These are phyloP conservation scores for Podospora comata DNA, from an alignment of 495 filamentous ascomycete species.

Conservation along the genomic window DNA sequence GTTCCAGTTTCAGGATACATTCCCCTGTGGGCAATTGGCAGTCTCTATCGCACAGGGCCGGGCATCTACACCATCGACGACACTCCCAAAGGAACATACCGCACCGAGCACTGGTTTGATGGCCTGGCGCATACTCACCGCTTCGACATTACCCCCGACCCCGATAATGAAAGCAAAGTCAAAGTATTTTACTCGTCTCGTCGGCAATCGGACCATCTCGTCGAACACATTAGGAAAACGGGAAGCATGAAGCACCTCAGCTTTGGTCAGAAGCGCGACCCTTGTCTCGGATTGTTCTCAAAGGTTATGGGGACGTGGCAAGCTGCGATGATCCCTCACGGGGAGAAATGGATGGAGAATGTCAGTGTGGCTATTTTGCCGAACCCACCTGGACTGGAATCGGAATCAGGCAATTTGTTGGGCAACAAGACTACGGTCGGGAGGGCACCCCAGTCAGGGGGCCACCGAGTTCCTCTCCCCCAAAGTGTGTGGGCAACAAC, in stretches of 20 bases:
- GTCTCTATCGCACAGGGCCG: conserved; percentile 70
- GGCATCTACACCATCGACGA: conserved; percentile 56
- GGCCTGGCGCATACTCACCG: conserved; percentile 72
- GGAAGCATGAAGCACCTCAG: conserved; percentile 47
- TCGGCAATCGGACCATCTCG: conserved; percentile 53
- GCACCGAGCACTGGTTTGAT: conserved; percentile 73
- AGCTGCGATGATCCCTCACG: neutral
- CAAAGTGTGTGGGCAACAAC: conserved; percentile 35
- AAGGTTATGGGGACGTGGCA: conserved; percentile 51
- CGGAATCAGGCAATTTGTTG: neutral
- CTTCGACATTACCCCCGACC: conserved; percentile 57
- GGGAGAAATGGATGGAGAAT: conserved; percentile 24
- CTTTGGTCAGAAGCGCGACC: conserved; percentile 65
- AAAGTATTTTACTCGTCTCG: conserved; percentile 72
- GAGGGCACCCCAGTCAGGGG: neutral
- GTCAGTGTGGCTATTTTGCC: conserved; percentile 58
- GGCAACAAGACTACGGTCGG: too few species aligned
- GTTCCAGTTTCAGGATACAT: conserved; percentile 42
- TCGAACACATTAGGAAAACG: conserved; percentile 52
- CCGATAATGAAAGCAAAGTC: conserved; percentile 20
- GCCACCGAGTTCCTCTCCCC: neutral
- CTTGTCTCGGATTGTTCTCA: conserved; percentile 63
- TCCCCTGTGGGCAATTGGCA: conserved; percentile 50
- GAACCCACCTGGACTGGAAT: conserved; percentile 2
- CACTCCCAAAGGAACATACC: conserved; percentile 53